Base-by-base conservation (phyloP, 768 basidiomycete species). In the Baorangia bicolor region DNA sequence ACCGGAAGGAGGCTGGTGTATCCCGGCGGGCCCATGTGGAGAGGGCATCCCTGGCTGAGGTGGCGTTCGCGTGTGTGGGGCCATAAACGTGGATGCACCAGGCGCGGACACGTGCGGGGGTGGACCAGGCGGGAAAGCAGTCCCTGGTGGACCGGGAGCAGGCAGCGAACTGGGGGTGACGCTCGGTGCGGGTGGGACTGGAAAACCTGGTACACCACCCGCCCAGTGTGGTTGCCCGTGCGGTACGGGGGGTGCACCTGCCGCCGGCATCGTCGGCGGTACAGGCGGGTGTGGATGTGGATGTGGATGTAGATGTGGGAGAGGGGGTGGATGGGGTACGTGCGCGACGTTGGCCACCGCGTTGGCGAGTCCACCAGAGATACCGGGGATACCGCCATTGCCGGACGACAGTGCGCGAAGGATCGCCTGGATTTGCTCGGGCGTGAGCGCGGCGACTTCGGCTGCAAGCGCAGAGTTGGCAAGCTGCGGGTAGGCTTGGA, bases 361-460 rank as follows among this genome's bases (percentile, higher is more conserved):
- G 31, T 58, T 62, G 57, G 67, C 49, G 61, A 71, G 55, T 58
- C 69, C 62, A 48, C 68, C 44, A 67, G 67, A 48, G 63, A 74
- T 49, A 68, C 60, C 67, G 2, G 58, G 62, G 38, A 65, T 61
- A 57, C 70, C 67, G 10, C 77, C 68, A 43, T 70, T 77, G 48
- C 74, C 73, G 2, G 79, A 76, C 18, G 74, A 68, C 5, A 92
- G 75, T 0, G 85, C 78, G 34, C 80, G 79, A 13, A 91, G 73
- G 71, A 91, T 82, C 45, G 80, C 70, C 57, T 88, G 84, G 35
- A 92, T 83, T 66, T 91, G 90, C 46, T 88, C 89, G 0, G 88
- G 87, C 3, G 87, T 88, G 16, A 92, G 78, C 34, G 84, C 77
- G 7, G 89, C 86, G 7, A 91, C 82, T 63, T 90, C 86, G 6